Conservation (phyloP, 495 filamentous ascomycete genomes). For the Penicillium samsonianum region DNA sequence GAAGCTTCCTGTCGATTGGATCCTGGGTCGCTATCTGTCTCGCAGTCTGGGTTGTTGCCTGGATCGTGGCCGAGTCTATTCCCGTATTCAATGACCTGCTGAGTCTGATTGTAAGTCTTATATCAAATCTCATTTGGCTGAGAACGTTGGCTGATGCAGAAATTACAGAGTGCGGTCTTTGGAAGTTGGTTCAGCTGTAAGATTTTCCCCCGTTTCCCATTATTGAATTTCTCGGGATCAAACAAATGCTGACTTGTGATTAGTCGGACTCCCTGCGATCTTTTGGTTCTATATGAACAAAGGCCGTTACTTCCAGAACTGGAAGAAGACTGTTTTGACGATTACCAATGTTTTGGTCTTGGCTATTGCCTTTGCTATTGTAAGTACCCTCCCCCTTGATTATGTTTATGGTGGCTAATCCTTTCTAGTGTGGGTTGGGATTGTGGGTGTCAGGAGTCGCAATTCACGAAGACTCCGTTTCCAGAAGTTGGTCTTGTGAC, state of each 20-base stretch:
- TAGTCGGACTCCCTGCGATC: conserved; percentile 41
- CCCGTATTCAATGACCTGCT: conserved; percentile 71
- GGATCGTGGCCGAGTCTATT: conserved; percentile 71
- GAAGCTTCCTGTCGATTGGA: conserved; percentile 45
- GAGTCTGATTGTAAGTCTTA: conserved; percentile 44
- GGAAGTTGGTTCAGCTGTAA: conserved; percentile 47
- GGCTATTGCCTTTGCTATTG: conserved; percentile 37
- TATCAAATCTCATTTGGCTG: background rate
- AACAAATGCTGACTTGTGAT: conserved; percentile 5
- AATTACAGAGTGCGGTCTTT: conserved; percentile 36
- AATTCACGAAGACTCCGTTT: conserved; percentile 34
- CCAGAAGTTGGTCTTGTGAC: conserved; percentile 39
- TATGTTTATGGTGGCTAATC: conserved; percentile 5
- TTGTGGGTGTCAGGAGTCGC: conserved; percentile 42
- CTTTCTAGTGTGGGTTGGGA: conserved; percentile 39
- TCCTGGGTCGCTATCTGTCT: conserved; percentile 61
- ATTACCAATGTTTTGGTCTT: conserved; percentile 37
- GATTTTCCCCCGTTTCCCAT: conserved; percentile 3
- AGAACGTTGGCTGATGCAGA: conserved; percentile 12
- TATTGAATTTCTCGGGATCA: background rate
- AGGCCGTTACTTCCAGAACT: conserved; percentile 33
- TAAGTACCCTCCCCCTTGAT: conserved; percentile 21
- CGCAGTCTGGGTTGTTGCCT: conserved; percentile 61
- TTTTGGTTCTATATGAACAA: conserved; percentile 47
- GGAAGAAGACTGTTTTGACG: conserved; percentile 35